Percentiles rank a stretch among this genome's conserved stretches.
Evolutionary conservation across 148 eudicot species (phyloP).

Genomic region (Rhododendron williamsianum): DNA sequence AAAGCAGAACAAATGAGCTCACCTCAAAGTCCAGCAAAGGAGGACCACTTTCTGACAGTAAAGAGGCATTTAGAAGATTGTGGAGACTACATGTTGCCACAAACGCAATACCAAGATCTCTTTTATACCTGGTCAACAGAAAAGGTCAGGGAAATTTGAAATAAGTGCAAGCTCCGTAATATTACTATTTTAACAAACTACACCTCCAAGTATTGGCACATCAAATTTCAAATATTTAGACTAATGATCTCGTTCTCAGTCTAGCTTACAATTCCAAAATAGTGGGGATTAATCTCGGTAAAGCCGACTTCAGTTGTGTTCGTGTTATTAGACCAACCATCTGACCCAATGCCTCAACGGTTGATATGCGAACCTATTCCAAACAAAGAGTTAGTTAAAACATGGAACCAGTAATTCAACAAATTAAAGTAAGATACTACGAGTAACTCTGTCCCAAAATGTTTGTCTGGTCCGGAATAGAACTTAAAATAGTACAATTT

Average conservation of each 20-base stretch:
- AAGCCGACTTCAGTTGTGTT: slow-evolving; percentile 69
- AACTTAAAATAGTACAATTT: too few relatives aligned
- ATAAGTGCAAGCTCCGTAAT: background rate
- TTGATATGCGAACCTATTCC: slow-evolving; percentile 62
- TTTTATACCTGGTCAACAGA: slow-evolving; percentile 55
- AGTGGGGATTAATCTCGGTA: slow-evolving; percentile 89
- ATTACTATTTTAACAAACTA: background rate
- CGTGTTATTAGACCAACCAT: slow-evolving; percentile 90
- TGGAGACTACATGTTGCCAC: slow-evolving; percentile 89
- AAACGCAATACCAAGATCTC: slow-evolving; percentile 68
- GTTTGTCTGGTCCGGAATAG: too few relatives aligned
- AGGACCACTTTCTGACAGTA: slow-evolving; percentile 83
- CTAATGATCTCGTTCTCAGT: background rate
- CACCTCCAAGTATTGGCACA: background rate
- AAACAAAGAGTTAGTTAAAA: slow-evolving; percentile 5
- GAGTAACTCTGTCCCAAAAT: too few relatives aligned
- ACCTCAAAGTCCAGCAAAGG: slow-evolving; percentile 98
- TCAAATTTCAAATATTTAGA: background rate
- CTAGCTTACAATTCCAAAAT: slow-evolving; percentile 82
- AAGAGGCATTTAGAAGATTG: slow-evolving; percentile 75
- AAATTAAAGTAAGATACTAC: background rate
- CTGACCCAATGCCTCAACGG: slow-evolving; percentile 88
- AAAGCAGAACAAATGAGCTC: background rate
- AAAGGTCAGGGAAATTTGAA: slow-evolving; percentile 4
- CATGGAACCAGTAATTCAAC: background rate